phyloP scores from a whole-genome alignment of 2,329 filamentous ascomycete species.

The Calonectria hawksworthii region DNA sequence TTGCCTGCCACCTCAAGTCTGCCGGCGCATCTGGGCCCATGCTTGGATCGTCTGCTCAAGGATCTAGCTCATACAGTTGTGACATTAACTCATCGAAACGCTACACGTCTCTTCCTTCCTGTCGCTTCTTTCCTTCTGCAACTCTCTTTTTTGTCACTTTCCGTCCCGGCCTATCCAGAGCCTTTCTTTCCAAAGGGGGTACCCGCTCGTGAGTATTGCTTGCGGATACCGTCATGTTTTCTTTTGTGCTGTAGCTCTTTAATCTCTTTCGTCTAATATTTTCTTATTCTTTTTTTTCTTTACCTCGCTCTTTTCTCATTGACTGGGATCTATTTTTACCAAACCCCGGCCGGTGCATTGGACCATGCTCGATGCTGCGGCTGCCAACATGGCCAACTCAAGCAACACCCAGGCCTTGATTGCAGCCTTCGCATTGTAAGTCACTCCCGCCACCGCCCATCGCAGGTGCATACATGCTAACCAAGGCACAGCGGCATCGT shows the following conservation, averaged over 20 bases:
- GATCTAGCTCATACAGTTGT: slow-evolving; percentile 5
- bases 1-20: not conserved
- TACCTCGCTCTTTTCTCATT: slow-evolving; percentile 47
- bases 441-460: not conserved
- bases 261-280: slow-evolving; percentile 48
- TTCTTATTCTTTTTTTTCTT: slow-evolving; percentile 42
- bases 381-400: slow-evolving; percentile 59
- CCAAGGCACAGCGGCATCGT: slow-evolving; percentile 61
- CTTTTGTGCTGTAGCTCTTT: slow-evolving; percentile 25
- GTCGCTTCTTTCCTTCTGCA: slow-evolving; percentile 28
- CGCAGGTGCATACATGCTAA: slow-evolving; percentile 43
- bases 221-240: slow-evolving; percentile 30
- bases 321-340: slow-evolving; percentile 31
- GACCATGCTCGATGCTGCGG: not conserved
- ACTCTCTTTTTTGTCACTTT: slow-evolving; percentile 33
- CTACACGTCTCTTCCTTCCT: slow-evolving; percentile 24
- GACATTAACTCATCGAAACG: slow-evolving; percentile 16
- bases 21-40: not conserved
- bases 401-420: slow-evolving; percentile 63
- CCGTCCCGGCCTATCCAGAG: slow-evolving; percentile 18
- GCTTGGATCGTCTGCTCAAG: slow-evolving; percentile 20
- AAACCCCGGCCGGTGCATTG: not conserved
- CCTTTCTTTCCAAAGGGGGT: slow-evolving; percentile 29
- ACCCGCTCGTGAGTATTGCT: slow-evolving; percentile 26
- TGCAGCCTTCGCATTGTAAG: slow-evolving; percentile 69